Conservation (phyloP, 768 basidiomycete genomes). For the Dioszegia hungarica region DNA sequence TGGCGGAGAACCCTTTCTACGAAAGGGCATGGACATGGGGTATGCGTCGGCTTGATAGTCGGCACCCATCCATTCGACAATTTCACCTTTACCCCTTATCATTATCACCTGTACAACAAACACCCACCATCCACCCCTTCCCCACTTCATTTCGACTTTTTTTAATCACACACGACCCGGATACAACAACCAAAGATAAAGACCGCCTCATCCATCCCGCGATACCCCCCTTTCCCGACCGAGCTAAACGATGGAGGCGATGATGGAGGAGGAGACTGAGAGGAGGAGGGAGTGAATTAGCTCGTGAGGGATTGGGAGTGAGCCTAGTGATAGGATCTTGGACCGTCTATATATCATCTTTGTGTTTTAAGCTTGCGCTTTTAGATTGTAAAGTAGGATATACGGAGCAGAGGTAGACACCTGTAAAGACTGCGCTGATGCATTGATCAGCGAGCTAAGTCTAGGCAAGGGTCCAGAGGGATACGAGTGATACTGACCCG, state of each 20-base stretch:
- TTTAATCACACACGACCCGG: not conserved
- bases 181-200: not conserved
- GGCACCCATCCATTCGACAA: constrained; percentile 11
- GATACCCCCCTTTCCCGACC: constrained; percentile 10
- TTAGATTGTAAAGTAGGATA: not conserved
- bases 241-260: not conserved
- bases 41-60: constrained; percentile 35
- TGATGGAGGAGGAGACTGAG: not conserved
- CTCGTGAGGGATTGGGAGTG: constrained; percentile 11
- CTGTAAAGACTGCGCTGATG: not conserved
- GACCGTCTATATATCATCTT: constrained; percentile 24
- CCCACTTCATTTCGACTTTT: not conserved
- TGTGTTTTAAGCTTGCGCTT: not conserved
- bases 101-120: constrained; percentile 14
- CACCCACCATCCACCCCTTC: not conserved
- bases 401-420: not conserved
- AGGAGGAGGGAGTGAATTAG: not conserved
- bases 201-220: constrained; percentile 52
- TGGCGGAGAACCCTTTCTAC: constrained; percentile 31
- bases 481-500: not conserved
- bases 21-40: constrained; percentile 44
- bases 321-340: constrained; percentile 51
- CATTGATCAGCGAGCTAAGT: not conserved
- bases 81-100: not conserved
- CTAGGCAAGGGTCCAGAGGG: no score